These are phyloP conservation scores for Fusarium cicatricum DNA, from an alignment of 2,329 filamentous ascomycete species.

Conservation along the genomic window DNA sequence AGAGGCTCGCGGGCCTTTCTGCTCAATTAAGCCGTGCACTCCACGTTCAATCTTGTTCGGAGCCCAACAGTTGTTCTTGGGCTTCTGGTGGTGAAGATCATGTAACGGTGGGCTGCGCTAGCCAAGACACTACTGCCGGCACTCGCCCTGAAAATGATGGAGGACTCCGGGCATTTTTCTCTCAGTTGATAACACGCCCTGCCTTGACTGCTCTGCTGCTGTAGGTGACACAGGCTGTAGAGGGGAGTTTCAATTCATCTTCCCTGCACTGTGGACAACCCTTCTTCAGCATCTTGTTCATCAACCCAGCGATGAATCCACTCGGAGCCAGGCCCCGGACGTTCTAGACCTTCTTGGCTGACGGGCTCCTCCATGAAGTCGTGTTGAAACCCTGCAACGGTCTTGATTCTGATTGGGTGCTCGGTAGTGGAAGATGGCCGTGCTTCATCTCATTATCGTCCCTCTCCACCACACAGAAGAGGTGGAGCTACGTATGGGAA, in stretches of 20 bases:
- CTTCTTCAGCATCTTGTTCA: too few species aligned
- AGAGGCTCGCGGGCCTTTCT: not conserved
- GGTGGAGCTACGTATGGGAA: not conserved
- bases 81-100: conserved; percentile 14
- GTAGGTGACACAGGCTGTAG: too few species aligned
- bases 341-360: conserved; percentile 20
- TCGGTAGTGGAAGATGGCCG: conserved; percentile 27
- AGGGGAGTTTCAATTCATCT: not conserved
- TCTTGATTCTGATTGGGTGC: conserved; percentile 18
- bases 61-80: conserved; percentile 4
- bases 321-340: not conserved
- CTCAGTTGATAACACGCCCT: too few species aligned
- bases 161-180: not conserved
- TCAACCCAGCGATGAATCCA: not conserved
- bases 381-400: not conserved
- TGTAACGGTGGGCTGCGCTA: conserved; percentile 14
- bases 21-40: not conserved
- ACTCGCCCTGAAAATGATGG: conserved; percentile 14
- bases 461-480: too few species aligned
- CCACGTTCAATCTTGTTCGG: conserved; percentile 20
- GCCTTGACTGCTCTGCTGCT: too few species aligned
- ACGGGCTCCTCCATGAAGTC: not conserved
- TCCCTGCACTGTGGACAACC: not conserved
- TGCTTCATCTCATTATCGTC: too few species aligned
- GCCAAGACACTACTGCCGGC: conserved; percentile 30